phyloP scores from a whole-genome alignment of 2,329 filamentous ascomycete species.

The Blastomyces gilchristii region DNA sequence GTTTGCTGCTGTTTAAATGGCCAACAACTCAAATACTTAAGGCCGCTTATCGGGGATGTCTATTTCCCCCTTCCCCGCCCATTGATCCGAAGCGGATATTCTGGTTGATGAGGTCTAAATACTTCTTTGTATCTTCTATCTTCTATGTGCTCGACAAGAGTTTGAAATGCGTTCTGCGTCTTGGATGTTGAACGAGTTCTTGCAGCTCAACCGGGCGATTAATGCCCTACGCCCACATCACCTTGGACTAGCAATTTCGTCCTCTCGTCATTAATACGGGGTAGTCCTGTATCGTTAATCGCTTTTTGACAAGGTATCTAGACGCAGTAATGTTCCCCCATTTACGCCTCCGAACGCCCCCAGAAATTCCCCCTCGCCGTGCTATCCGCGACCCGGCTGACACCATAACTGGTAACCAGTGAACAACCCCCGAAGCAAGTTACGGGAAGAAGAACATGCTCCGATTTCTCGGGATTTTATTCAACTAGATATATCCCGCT shows the following conservation, averaged over 20 bases:
- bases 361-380: neutral
- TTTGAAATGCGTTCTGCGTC: too few relatives aligned
- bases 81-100: neutral
- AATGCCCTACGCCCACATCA: too few relatives aligned
- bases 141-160: too few relatives aligned
- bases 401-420: too few relatives aligned
- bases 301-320: neutral
- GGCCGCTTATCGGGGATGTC: neutral
- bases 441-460: neutral
- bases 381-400: neutral
- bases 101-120: neutral
- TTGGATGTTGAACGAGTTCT: too few relatives aligned
- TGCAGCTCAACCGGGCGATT: too few relatives aligned
- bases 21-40: too few relatives aligned
- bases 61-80: neutral
- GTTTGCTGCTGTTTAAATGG: neutral
- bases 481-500: neutral
- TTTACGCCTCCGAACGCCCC: neutral
- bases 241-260: neutral
- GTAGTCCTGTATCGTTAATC: neutral
- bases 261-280: neutral
- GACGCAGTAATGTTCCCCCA: neutral
- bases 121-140: too few relatives aligned
- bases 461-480: neutral
- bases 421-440: neutral